Evolutionary conservation across 176 grass and related monocot genomes (phyloP), one percentile per base, ranked within the genome.

Genomic region (Carex pumila): DNA sequence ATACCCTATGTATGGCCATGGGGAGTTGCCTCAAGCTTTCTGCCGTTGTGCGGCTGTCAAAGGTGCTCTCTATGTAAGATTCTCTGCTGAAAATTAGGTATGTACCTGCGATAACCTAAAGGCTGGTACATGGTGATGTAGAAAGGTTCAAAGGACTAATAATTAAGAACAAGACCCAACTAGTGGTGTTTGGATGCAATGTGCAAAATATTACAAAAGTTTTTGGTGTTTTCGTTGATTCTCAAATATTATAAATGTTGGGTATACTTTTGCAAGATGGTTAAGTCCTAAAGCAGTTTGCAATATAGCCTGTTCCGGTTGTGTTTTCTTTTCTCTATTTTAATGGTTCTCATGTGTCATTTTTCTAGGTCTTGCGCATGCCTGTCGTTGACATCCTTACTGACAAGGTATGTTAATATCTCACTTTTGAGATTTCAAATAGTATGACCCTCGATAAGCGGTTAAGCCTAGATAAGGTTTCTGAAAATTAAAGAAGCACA

Each of bases 11-110:
- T 95, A 95, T 89, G 95, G 95, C 18, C 92, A 98, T 90, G 95
- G 90, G 31, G 95, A 98, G 87, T 91, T 98, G 71, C 88, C 92
- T 84, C 95, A 98, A 83, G 95, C 95, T 86, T 98, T 98, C 74
- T 98, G 95, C 49, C 91, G 92, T 65, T 95, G 91, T 88, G 95
- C 95, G 89, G 95, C 95, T 82, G 90, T 98, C 71, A 98, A 95
- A 87, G 95, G 92, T 64, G 88, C 95, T 85, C 85, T 98, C 88
- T 98, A 94, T 91, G 95, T 94, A 97, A 93, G 94, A 90, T 85
- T 83, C 63, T 65, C 19, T 32, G 2, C 73, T 77, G 73, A 56
- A 77, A 77, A 77, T 32, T 77, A 32, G 13, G 49, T 75, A 13
- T 17, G 5, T 77, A 77, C 6, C 6, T 77, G n/a, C 13, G 22